Evolutionary conservation across 306 rosid species (phyloP).

Genomic region (Vigna mungo): DNA sequence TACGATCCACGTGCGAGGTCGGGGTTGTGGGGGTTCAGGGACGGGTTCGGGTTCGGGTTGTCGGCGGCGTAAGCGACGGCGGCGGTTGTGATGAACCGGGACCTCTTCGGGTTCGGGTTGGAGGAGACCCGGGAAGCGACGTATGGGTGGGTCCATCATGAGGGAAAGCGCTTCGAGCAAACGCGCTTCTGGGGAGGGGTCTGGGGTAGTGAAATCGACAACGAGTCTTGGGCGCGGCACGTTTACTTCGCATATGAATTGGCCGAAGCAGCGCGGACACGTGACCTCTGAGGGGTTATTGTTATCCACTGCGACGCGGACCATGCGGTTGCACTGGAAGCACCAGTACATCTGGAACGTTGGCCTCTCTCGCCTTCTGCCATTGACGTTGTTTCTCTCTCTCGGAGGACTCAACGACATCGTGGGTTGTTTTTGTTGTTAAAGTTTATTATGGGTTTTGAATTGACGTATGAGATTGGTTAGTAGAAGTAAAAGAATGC

Average conservation of each 20-base stretch:
- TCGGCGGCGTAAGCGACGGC: conserved; percentile 44
- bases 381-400: conserved; percentile 35
- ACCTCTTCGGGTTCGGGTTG: conserved; percentile 18
- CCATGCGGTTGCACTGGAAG: conserved; percentile 69
- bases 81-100: conserved; percentile 4
- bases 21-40: conserved; percentile 27
- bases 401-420: conserved; percentile 75
- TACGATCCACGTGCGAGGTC: conserved; percentile 59
- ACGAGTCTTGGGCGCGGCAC: conserved; percentile 50
- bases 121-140: conserved; percentile 34
- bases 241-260: conserved; percentile 66
- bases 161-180: conserved; percentile 83
- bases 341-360: conserved; percentile 73
- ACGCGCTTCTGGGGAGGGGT: conserved; percentile 72
- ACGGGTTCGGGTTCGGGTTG: conserved; percentile 22
- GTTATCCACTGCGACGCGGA: conserved; percentile 52
- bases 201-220: conserved; percentile 49
- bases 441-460: background rate
- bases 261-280: conserved; percentile 85
- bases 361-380: background rate
- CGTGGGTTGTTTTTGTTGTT: conserved; percentile 6
- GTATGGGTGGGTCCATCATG: conserved; percentile 65
- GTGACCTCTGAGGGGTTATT: conserved; percentile 41
- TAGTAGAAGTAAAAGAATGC: background rate
- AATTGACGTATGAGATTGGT: background rate